These are phyloP conservation scores for Aquilaria agallochum DNA, from an alignment of 441 rosid species.

Conservation along the genomic window DNA sequence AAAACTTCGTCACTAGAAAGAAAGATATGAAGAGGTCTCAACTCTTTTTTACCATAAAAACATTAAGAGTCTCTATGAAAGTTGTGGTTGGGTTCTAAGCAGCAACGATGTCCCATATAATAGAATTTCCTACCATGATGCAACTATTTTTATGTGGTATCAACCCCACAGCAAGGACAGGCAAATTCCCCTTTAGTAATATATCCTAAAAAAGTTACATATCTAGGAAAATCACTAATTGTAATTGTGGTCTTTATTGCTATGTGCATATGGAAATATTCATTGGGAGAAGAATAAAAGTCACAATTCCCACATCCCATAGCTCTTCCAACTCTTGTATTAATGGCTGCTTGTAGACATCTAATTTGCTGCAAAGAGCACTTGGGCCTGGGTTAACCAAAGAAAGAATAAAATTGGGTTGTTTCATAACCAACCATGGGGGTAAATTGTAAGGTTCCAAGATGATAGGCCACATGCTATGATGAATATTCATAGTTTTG, in stretches of 20 bases:
- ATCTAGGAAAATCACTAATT: background rate
- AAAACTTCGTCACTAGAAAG: background rate
- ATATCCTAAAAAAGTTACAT: background rate
- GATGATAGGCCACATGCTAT: background rate
- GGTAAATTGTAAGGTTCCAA: background rate
- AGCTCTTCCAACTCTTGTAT: background rate
- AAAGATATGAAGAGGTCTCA: background rate
- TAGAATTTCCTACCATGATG: background rate
- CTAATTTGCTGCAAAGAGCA: too few relatives aligned
- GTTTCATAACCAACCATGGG: too few relatives aligned
- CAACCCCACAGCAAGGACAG: too few relatives aligned
- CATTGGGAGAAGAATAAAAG: background rate
- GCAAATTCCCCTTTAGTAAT: too few relatives aligned
- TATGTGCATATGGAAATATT: background rate
- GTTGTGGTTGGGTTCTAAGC: too few relatives aligned
- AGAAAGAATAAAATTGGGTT: too few relatives aligned
- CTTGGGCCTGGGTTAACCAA: too few relatives aligned
- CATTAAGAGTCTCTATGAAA: background rate
- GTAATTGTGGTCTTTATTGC: background rate
- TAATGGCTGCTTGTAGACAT: too few relatives aligned
- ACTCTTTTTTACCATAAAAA: constrained; percentile 1
- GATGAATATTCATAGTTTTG: background rate
- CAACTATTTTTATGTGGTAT: too few relatives aligned
- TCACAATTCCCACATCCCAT: background rate
- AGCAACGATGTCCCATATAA: background rate